Evolutionary conservation across 305 asterid genomes (phyloP).

Genomic region (Coffea humblotiana): DNA sequence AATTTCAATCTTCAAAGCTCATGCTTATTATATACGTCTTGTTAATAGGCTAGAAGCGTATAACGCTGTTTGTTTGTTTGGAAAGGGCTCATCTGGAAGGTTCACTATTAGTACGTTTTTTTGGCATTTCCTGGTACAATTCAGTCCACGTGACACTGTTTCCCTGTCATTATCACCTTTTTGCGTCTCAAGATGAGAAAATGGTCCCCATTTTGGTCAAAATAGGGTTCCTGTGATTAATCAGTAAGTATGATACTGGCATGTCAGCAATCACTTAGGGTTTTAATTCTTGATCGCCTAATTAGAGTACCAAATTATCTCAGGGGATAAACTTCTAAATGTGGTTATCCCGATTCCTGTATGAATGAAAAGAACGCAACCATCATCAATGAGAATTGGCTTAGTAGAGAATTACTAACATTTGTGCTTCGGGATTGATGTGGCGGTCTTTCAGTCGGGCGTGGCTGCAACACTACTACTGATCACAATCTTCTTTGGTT

Average conservation of each 20-base stretch:
- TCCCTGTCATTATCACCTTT: neutral
- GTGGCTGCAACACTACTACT: neutral
- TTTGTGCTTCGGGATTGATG: neutral
- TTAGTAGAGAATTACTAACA: neutral
- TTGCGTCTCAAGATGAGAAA: neutral
- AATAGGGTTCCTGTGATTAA: neutral
- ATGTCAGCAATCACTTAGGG: neutral
- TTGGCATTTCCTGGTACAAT: neutral
- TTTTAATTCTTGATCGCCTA: neutral
- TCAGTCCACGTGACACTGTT: neutral
- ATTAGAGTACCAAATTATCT: neutral
- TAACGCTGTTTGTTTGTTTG: neutral
- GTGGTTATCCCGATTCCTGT: neutral
- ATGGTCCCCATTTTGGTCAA: conserved; percentile 2
- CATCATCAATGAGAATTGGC: neutral
- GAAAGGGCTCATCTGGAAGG: neutral
- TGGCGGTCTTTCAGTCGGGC: neutral
- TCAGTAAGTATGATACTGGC: neutral
- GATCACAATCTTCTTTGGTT: neutral
- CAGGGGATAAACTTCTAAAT: neutral
- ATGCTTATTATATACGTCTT: neutral
- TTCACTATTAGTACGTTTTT: neutral
- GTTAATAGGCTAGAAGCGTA: no score
- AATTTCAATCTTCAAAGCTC: neutral
- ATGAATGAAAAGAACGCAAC: neutral